phyloP scores from a whole-genome alignment of 2,329 filamentous ascomycete genomes.

The Fusarium domesticum region DNA sequence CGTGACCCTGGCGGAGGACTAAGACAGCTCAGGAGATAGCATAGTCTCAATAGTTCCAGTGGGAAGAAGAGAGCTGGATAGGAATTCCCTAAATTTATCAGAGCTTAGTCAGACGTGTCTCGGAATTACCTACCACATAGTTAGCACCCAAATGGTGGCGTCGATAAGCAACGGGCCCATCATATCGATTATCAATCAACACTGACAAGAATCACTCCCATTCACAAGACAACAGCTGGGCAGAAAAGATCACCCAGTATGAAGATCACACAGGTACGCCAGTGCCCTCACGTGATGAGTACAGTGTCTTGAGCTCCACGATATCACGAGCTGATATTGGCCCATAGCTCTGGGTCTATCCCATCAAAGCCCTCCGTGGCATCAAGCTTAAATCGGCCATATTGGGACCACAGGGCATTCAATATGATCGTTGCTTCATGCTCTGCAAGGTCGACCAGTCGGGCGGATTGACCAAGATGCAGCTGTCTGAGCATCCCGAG shows the following conservation, averaged over 20 bases:
- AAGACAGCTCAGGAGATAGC: no score
- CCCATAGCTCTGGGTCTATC: constrained; percentile 63
- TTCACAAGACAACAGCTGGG: constrained; percentile 6
- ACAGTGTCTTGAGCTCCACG: background rate
- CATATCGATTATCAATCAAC: constrained; percentile 19
- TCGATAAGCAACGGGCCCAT: constrained; percentile 7
- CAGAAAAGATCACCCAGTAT: constrained; percentile 21
- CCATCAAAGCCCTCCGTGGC: constrained; percentile 69
- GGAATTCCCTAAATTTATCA: no score
- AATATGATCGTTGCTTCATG: constrained; percentile 69
- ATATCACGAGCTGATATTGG: constrained; percentile 5
- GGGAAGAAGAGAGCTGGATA: no score
- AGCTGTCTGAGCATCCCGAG: constrained; percentile 54
- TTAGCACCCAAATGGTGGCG: no score
- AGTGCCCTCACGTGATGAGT: background rate
- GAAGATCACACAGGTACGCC: constrained; percentile 33
- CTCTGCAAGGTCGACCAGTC: constrained; percentile 52
- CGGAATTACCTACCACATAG: no score
- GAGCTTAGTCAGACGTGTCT: no score
- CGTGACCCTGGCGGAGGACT: no score
- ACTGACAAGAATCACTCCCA: constrained; percentile 6
- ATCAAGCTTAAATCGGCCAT: constrained; percentile 51
- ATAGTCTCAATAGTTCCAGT: no score
- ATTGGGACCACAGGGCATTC: constrained; percentile 61
- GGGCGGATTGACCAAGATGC: constrained; percentile 53